A percentile compares a stretch with the other conserved stretches of the same genome.
phyloP scores from a whole-genome alignment of 1,284 basidiomycete species.

The Rhizoctonia solani region DNA sequence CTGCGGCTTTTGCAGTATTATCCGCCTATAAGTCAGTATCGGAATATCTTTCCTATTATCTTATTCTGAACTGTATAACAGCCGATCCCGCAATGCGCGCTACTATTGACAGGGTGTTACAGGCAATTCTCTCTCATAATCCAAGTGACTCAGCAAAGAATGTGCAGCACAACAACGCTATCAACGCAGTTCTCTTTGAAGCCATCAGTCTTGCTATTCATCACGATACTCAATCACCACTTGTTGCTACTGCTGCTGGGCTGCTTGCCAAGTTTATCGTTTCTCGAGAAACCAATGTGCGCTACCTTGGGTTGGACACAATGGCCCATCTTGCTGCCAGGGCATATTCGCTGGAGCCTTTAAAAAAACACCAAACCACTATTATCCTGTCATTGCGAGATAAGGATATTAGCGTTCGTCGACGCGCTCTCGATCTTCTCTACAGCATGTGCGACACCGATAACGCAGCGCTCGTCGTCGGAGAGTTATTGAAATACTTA shows the following conservation, averaged over 20 bases:
- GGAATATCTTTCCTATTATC: neutral
- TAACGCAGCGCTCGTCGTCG: slow-evolving; percentile 94
- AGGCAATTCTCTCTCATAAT: slow-evolving; percentile 70
- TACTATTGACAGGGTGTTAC: slow-evolving; percentile 82
- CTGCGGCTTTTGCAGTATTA: slow-evolving; percentile 94
- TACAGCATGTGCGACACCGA: slow-evolving; percentile 99
- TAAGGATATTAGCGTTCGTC: slow-evolving; percentile 95
- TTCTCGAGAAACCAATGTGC: slow-evolving; percentile 97
- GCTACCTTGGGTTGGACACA: slow-evolving; percentile 96
- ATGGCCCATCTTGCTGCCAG: slow-evolving; percentile 98
- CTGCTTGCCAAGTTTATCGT: slow-evolving; percentile 94
- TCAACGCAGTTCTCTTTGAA: slow-evolving; percentile 97
- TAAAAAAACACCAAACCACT: slow-evolving; percentile 95
- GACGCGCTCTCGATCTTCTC: slow-evolving; percentile 91
- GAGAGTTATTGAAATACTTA: slow-evolving; percentile 90
- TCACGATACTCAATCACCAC: slow-evolving; percentile 86
- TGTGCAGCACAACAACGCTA: slow-evolving; percentile 98
- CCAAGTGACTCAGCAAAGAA: slow-evolving; percentile 88
- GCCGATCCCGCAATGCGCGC: slow-evolving; percentile 82
- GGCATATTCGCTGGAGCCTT: slow-evolving; percentile 84
- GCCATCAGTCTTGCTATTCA: slow-evolving; percentile 98
- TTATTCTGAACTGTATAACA: slow-evolving; percentile 44
- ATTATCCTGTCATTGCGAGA: slow-evolving; percentile 95
- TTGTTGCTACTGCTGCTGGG: slow-evolving; percentile 89
- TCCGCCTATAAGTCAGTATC: slow-evolving; percentile 77